phyloP scores from a whole-genome alignment of 1,139 yeast species.

The Suhomyces panamericanus region DNA sequence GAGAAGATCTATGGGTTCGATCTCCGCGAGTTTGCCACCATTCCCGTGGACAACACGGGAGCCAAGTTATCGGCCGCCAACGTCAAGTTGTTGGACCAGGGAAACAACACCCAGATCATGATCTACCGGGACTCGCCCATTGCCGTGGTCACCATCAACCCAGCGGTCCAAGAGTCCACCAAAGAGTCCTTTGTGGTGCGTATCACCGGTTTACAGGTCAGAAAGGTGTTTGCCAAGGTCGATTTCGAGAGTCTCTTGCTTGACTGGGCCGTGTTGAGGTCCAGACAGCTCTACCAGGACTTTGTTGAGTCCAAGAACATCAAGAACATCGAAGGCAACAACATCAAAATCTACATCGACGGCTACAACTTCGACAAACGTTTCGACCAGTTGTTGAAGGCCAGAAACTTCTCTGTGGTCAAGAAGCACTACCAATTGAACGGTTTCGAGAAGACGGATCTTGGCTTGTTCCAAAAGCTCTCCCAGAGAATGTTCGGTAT shows the following conservation, averaged over 20 bases:
- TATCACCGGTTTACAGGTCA: conserved; percentile 59
- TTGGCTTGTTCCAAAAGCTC: conserved; percentile 19
- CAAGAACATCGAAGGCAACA: conserved; percentile 27
- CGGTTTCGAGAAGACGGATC: conserved; percentile 34
- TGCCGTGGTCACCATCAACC: conserved; percentile 52
- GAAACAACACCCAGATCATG: conserved; percentile 54
- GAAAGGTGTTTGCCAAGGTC: conserved; percentile 63
- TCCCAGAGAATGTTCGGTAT: conserved; percentile 42
- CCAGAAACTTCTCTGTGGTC: conserved; percentile 29
- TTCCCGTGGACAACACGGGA: conserved; percentile 23
- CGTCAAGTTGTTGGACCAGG: conserved; percentile 29
- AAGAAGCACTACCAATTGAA: conserved; percentile 25
- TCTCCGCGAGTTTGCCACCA: conserved; percentile 45
- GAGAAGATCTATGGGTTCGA: conserved; percentile 55
- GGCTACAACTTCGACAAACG: conserved; percentile 54
- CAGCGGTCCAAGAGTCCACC: conserved; percentile 36
- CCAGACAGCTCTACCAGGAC: conserved; percentile 42
- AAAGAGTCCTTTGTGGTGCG: conserved; percentile 44
- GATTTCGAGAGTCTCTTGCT: conserved; percentile 63
- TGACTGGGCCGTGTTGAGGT: conserved; percentile 57
- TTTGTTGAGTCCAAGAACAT: conserved; percentile 26
- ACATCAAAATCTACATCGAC: conserved; percentile 39
- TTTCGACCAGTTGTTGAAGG: conserved; percentile 33
- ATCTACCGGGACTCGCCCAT: conserved; percentile 68
- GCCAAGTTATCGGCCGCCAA: conserved; percentile 21